Evolutionary conservation across 306 rosid genomes (phyloP).

Genomic region (Vicia sativa): DNA sequence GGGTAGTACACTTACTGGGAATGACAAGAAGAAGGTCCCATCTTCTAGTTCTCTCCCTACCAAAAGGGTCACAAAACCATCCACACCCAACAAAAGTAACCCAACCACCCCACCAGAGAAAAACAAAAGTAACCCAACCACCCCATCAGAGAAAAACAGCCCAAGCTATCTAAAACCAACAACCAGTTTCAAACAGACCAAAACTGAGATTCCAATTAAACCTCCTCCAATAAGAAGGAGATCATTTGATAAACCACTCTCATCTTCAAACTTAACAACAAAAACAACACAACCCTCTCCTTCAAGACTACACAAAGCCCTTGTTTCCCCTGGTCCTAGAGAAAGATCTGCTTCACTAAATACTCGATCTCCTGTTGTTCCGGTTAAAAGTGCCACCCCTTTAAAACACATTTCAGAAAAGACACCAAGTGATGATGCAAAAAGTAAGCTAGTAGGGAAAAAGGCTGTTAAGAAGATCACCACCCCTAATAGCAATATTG

Average conservation of each 20-base stretch:
- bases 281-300: constrained; percentile 46
- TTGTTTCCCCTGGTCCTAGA: constrained; percentile 60
- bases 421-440: constrained; percentile 39
- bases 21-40: constrained; percentile 57
- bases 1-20: constrained; percentile 31
- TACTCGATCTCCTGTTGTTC: constrained; percentile 19
- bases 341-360: constrained; percentile 32
- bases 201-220: constrained; percentile 30
- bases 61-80: constrained; percentile 45
- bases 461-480: constrained; percentile 37
- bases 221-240: constrained; percentile 62
- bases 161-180: constrained; percentile 75
- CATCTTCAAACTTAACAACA: constrained; percentile 44
- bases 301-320: constrained; percentile 57
- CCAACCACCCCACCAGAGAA: constrained; percentile 36
- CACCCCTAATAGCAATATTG: neutral
- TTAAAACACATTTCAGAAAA: constrained; percentile 29
- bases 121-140: constrained; percentile 17
- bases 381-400: constrained; percentile 19
- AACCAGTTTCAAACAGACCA: constrained; percentile 40
- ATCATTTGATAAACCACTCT: constrained; percentile 72
- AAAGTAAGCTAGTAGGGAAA: neutral
- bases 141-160: constrained; percentile 49
- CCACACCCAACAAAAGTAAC: constrained; percentile 36
- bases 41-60: constrained; percentile 43